phyloP scores from a whole-genome alignment of 2,329 filamentous ascomycete species.

The Fusarium paranaense region DNA sequence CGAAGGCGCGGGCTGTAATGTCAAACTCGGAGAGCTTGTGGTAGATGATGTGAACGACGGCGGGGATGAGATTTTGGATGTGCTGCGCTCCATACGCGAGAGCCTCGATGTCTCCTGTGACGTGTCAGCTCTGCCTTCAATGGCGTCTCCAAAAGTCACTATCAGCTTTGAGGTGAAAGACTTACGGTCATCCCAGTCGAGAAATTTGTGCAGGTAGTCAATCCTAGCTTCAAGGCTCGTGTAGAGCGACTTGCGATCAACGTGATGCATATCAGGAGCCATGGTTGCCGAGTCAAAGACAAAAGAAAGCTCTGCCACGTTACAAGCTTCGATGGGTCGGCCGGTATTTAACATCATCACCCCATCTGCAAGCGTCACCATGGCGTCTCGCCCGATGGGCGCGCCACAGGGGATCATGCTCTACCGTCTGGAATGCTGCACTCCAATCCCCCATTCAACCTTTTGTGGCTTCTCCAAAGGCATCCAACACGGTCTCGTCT shows the following conservation, averaged over 20 bases:
- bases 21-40: slow-evolving; percentile 29
- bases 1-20: slow-evolving; percentile 25
- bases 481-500: not conserved
- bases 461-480: not conserved
- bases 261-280: not conserved
- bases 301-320: not conserved
- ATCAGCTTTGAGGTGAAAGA: not conserved
- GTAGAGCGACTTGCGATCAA: slow-evolving; percentile 28
- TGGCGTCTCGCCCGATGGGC: not conserved
- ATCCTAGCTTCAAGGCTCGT: slow-evolving; percentile 27
- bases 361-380: not conserved
- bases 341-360: not conserved
- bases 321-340: not conserved
- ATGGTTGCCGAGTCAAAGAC: not conserved
- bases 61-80: slow-evolving; percentile 24
- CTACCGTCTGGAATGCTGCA: not conserved
- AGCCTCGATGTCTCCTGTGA: slow-evolving; percentile 18
- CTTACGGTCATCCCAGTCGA: slow-evolving; percentile 24
- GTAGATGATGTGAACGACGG: slow-evolving; percentile 25
- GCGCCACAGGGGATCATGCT: not conserved
- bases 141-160: not conserved
- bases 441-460: not conserved
- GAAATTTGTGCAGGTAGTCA: slow-evolving; percentile 23
- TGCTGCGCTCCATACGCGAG: slow-evolving; percentile 23
- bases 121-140: not conserved